These are phyloP conservation scores for Candida ortonii DNA, from an alignment of 805 yeast species.

Conservation along the genomic window DNA sequence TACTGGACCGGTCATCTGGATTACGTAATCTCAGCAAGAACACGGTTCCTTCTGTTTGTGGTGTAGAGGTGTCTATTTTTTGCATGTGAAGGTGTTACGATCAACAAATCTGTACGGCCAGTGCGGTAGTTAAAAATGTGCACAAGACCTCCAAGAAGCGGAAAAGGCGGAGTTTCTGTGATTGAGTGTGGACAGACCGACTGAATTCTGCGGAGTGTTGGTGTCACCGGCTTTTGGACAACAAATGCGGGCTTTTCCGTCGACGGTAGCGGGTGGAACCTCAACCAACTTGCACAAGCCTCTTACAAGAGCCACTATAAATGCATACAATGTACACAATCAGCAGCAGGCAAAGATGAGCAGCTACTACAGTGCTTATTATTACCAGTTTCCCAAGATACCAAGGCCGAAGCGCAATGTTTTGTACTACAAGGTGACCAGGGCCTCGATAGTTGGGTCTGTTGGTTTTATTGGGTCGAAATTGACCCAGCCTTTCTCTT, in stretches of 20 bases:
- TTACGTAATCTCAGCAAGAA: no score
- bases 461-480: conserved; percentile 23
- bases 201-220: conserved; percentile 7
- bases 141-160: no score
- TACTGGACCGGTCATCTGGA: no score
- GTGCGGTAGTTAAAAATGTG: no score
- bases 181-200: no score
- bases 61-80: no score
- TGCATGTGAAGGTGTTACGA: no score
- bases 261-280: conserved; percentile 2
- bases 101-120: no score
- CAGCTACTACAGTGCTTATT: conserved; percentile 19
- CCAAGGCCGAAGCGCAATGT: conserved; percentile 57
- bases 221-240: conserved; percentile 3
- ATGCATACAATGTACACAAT: conserved; percentile 16
- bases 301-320: conserved; percentile 25
- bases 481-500: conserved; percentile 17
- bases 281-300: conserved; percentile 21
- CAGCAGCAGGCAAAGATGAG: conserved; percentile 8
- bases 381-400: conserved; percentile 48
- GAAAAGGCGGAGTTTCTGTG: no score
- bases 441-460: conserved; percentile 22
- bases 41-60: no score
- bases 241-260: conserved; percentile 4
- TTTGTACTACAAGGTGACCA: conserved; percentile 40